These are phyloP conservation scores for Tuber magnatum DNA, from an alignment of 495 filamentous ascomycete genomes.

Conservation along the genomic window DNA sequence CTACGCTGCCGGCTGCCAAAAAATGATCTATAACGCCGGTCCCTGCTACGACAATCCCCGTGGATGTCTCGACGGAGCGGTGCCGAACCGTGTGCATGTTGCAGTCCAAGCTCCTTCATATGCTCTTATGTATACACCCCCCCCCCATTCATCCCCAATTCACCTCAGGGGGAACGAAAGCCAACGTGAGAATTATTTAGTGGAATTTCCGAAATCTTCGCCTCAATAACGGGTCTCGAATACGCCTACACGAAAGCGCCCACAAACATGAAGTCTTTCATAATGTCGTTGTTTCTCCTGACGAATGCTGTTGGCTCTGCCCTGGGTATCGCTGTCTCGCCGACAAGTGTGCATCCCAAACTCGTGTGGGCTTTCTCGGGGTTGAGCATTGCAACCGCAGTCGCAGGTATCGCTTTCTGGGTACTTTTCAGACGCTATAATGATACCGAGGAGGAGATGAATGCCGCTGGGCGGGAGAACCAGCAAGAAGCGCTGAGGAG, in stretches of 20 bases:
- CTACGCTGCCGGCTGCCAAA: constrained; percentile 51
- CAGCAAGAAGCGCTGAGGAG: background rate
- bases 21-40: constrained; percentile 44
- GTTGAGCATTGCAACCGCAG: constrained; percentile 32
- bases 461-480: constrained; percentile 6
- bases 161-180: background rate
- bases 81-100: constrained; percentile 36
- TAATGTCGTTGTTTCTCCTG: constrained; percentile 59
- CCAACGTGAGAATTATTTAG: background rate
- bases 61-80: constrained; percentile 10
- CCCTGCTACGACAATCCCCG: constrained; percentile 51
- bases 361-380: constrained; percentile 47
- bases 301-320: constrained; percentile 55
- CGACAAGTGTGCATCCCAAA: constrained; percentile 57
- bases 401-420: constrained; percentile 37
- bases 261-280: constrained; percentile 59
- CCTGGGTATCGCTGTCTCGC: constrained; percentile 54
- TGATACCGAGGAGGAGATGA: constrained; percentile 31
- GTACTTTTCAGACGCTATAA: constrained; percentile 23
- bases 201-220: constrained; percentile 63
- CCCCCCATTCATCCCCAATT: constrained; percentile 13
- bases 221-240: constrained; percentile 63
- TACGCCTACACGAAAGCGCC: constrained; percentile 67
- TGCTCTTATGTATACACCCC: constrained; percentile 49
- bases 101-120: constrained; percentile 48